phyloP scores from a whole-genome alignment of 2,329 filamentous ascomycete genomes.

The Emmonsiellopsis sp. region DNA sequence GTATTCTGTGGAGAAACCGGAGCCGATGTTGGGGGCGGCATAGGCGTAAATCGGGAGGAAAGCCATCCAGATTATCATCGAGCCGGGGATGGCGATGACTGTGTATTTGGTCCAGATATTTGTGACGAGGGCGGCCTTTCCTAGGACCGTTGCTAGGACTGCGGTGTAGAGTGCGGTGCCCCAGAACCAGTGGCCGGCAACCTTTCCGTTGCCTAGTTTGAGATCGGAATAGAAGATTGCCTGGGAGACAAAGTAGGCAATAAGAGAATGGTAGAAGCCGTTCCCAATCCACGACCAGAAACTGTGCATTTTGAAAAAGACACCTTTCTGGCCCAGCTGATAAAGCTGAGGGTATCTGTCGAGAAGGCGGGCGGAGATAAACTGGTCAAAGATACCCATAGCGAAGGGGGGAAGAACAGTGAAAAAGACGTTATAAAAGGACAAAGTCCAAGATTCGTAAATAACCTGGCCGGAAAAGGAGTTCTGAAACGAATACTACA shows the following conservation, averaged over 20 bases:
- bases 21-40: constrained; percentile 69
- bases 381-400: constrained; percentile 94
- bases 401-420: constrained; percentile 88
- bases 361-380: constrained; percentile 84
- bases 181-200: constrained; percentile 96
- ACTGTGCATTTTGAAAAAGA: constrained; percentile 87
- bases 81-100: constrained; percentile 87
- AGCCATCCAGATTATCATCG: constrained; percentile 80
- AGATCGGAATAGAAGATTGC: constrained; percentile 76
- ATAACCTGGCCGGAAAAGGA: constrained; percentile 96
- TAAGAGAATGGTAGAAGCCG: constrained; percentile 88
- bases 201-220: constrained; percentile 66
- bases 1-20: constrained; percentile 74
- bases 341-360: constrained; percentile 97
- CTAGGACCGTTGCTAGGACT: constrained; percentile 84
- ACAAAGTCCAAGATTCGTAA: constrained; percentile 98
- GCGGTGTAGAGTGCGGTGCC: constrained; percentile 90
- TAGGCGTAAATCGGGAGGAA: constrained; percentile 83
- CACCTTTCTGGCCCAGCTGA: constrained; percentile 80
- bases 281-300: constrained; percentile 91
- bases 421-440: constrained; percentile 98
- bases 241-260: constrained; percentile 80
- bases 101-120: constrained; percentile 99
- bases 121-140: constrained; percentile 88
- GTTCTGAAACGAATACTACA: constrained; percentile 91